phyloP scores from a whole-genome alignment of 257 asterid species.

The Penstemon newberryi region DNA sequence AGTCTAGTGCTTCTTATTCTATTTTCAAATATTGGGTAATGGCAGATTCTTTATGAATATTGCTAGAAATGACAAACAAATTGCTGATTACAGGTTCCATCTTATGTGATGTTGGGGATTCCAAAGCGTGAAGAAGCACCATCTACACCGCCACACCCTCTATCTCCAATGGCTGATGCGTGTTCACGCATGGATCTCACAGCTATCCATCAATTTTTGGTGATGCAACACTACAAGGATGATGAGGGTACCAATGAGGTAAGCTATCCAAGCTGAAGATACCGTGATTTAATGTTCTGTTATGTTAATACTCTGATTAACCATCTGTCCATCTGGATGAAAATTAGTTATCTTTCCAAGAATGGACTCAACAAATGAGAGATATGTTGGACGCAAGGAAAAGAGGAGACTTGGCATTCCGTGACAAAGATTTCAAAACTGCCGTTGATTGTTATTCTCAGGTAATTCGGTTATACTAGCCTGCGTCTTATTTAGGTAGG shows the following conservation, averaged over 20 bases:
- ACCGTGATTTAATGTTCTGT: constrained; percentile 13
- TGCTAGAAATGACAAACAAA: constrained; percentile 16
- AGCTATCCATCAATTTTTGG: constrained; percentile 94
- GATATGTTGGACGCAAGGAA: constrained; percentile 94
- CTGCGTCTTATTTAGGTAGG: neutral
- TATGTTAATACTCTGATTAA: constrained; percentile 21
- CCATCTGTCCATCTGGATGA: constrained; percentile 3
- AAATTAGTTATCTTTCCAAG: constrained; percentile 89
- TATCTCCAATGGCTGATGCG: constrained; percentile 95
- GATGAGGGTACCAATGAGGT: constrained; percentile 97
- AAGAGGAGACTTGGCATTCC: constrained; percentile 95
- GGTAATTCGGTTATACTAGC: constrained; percentile 40
- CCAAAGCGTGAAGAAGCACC: constrained; percentile 82
- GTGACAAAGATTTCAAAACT: constrained; percentile 88
- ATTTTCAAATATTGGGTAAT: neutral
- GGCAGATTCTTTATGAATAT: neutral
- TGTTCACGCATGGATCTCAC: constrained; percentile 96
- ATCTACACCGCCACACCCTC: constrained; percentile 89
- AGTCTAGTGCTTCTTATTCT: neutral
- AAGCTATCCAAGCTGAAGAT: constrained; percentile 27
- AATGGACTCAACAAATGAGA: constrained; percentile 98
- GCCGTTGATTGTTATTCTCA: constrained; percentile 88
- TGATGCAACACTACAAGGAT: constrained; percentile 86
- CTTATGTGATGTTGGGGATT: constrained; percentile 90
- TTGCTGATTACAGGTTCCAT: constrained; percentile 61